Evolutionary conservation across 352 stramenopile genomes (phyloP).

Genomic region (Nothophytophthora sp.): DNA sequence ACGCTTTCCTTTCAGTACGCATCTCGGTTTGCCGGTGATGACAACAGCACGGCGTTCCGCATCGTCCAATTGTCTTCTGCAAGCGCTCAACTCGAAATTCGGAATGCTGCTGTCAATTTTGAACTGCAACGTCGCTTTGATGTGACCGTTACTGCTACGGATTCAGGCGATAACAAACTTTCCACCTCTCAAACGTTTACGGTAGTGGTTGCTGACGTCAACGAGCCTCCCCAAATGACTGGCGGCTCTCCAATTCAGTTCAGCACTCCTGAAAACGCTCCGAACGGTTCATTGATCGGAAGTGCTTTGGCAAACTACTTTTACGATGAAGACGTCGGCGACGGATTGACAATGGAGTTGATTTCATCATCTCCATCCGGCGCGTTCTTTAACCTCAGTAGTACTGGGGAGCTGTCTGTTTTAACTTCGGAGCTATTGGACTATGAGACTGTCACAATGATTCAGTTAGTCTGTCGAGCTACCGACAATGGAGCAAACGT

Average conservation of each 20-base stretch:
- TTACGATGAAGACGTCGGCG: slow-evolving; percentile 22
- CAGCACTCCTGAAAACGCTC: slow-evolving; percentile 20
- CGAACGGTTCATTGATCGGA: slow-evolving; percentile 15
- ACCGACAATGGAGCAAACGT: slow-evolving; percentile 13
- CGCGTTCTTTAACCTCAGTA: slow-evolving; percentile 6
- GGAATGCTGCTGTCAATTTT: slow-evolving; percentile 36
- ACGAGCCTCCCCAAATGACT: slow-evolving; percentile 15
- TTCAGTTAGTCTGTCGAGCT: slow-evolving; percentile 14
- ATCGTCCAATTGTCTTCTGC: slow-evolving; percentile 33
- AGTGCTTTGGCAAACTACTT: slow-evolving; percentile 9
- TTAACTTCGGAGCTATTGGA: slow-evolving; percentile 9
- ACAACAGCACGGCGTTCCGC: slow-evolving; percentile 32
- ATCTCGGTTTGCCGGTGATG: slow-evolving; percentile 23
- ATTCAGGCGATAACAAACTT: slow-evolving; percentile 26
- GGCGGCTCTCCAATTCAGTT: slow-evolving; percentile 5
- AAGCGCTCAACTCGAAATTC: slow-evolving; percentile 46
- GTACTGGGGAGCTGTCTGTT: slow-evolving; percentile 15
- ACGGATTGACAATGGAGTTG: slow-evolving; percentile 7
- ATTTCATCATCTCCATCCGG: slow-evolving; percentile 6
- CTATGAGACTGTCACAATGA: slow-evolving; percentile 11
- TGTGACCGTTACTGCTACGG: slow-evolving; percentile 37
- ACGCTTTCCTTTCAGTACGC: slow-evolving; percentile 35
- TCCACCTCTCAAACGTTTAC: slow-evolving; percentile 18
- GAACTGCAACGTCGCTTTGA: slow-evolving; percentile 37
- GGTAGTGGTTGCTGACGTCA: slow-evolving; percentile 13